Evolutionary conservation across 306 rosid species (phyloP).

Genomic region (Trifolium dubium): DNA sequence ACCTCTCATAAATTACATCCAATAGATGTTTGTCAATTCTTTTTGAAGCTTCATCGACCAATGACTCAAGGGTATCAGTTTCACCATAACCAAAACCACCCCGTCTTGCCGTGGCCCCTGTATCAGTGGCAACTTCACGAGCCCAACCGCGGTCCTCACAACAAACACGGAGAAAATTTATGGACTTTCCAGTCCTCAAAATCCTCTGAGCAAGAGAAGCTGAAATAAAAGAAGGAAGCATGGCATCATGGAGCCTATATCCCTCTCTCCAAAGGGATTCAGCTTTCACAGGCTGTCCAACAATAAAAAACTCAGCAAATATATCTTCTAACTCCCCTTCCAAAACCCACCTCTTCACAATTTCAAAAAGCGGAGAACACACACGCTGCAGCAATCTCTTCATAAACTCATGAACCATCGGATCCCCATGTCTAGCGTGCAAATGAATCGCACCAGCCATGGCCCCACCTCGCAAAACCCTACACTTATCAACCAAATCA

Average conservation of each 20-base stretch:
- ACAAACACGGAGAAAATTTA: slow-evolving; percentile 93
- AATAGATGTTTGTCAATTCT: slow-evolving; percentile 89
- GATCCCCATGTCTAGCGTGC: slow-evolving; percentile 95
- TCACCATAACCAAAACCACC: slow-evolving; percentile 93
- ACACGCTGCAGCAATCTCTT: slow-evolving; percentile 72
- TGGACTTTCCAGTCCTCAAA: slow-evolving; percentile 93
- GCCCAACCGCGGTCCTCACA: slow-evolving; percentile 97
- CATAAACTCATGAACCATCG: slow-evolving; percentile 91
- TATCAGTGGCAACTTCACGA: slow-evolving; percentile 74
- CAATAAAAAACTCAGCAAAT: slow-evolving; percentile 82
- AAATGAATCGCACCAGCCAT: slow-evolving; percentile 93
- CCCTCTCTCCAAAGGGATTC: slow-evolving; percentile 99
- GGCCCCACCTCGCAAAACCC: slow-evolving; percentile 83
- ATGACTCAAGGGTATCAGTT: slow-evolving; percentile 87
- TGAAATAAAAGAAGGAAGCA: slow-evolving; percentile 93
- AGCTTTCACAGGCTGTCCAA: slow-evolving; percentile 91
- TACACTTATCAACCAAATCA: slow-evolving; percentile 91
- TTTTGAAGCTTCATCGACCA: slow-evolving; percentile 91
- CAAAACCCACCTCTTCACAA: slow-evolving; percentile 92
- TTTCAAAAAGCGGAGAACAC: slow-evolving; percentile 90
- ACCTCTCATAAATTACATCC: slow-evolving; percentile 80
- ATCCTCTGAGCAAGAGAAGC: slow-evolving; percentile 93
- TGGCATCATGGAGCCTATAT: slow-evolving; percentile 78
- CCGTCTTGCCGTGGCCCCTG: slow-evolving; percentile 73
- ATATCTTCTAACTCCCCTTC: slow-evolving; percentile 97